Conservation (phyloP, 805 yeast species). For the Pichia ethanolica region DNA sequence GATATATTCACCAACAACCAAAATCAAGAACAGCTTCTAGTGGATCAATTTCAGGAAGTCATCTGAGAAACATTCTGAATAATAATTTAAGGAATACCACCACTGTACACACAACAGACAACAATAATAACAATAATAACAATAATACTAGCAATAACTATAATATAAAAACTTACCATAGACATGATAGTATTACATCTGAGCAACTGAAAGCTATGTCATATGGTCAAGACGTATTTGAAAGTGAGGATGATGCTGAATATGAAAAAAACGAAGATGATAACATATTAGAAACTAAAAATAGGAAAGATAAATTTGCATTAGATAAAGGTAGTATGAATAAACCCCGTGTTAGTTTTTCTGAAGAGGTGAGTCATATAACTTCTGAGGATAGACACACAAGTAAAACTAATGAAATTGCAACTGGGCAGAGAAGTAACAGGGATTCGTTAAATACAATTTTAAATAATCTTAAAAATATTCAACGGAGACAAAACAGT, state of each 20-base stretch:
- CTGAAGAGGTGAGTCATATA: too few species aligned
- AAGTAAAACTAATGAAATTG: background rate
- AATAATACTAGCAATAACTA: background rate
- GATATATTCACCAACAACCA: background rate
- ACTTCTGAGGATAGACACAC: background rate
- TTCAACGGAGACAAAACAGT: conserved; percentile 5
- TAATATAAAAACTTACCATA: background rate
- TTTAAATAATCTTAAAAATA: conserved; percentile 1
- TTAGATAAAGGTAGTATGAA: too few species aligned
- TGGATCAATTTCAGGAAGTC: conserved; percentile 6
- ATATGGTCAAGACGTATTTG: conserved; percentile 27
- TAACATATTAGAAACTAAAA: background rate
- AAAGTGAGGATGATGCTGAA: conserved; percentile 28
- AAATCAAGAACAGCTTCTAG: conserved; percentile 9
- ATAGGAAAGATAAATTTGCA: too few species aligned
- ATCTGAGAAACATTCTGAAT: conserved; percentile 3
- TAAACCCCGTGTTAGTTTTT: too few species aligned
- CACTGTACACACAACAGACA: too few species aligned
- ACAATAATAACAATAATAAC: too few species aligned
- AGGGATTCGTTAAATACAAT: conserved; percentile 2
- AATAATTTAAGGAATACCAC: conserved; percentile 1
- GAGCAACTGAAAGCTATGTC: conserved; percentile 22
- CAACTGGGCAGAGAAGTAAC: background rate
- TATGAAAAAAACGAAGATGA: conserved; percentile 15
- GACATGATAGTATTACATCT: conserved; percentile 19